Evolutionary conservation across 75 land plant species (phyloP).

Genomic region (Cupressus sempervirens): DNA sequence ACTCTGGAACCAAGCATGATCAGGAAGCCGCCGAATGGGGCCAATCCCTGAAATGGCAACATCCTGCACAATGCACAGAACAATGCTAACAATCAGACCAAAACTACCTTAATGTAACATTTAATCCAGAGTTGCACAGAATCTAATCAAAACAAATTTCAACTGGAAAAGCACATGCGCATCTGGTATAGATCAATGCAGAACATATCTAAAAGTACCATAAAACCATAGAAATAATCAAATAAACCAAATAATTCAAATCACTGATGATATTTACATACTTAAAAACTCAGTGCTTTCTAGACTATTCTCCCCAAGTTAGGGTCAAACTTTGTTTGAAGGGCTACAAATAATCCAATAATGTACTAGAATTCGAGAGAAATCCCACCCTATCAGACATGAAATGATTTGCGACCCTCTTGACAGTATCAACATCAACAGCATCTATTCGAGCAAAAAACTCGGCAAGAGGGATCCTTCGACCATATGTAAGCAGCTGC

Average conservation of each 20-base stretch:
- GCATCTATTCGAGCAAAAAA: constrained; percentile 96
- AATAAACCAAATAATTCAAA: neutral
- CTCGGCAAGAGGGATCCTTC: constrained; percentile 86
- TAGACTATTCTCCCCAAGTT: neutral
- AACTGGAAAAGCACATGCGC: neutral
- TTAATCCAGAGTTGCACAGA: neutral
- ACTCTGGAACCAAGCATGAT: constrained; percentile 86
- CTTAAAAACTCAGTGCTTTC: neutral
- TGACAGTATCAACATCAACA: constrained; percentile 86
- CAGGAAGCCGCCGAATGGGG: constrained; percentile 73
- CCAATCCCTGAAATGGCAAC: constrained; percentile 88
- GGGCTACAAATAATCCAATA: neutral
- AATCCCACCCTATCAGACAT: constrained; percentile 68
- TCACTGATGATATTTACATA: neutral
- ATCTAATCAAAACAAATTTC: neutral
- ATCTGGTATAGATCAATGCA: neutral
- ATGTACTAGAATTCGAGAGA: neutral
- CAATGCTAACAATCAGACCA: neutral
- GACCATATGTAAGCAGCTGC: constrained; percentile 91
- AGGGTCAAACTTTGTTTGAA: neutral
- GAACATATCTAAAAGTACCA: neutral
- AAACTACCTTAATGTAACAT: neutral
- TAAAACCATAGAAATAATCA: neutral
- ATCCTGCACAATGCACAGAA: constrained; percentile 47
- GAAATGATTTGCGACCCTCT: constrained; percentile 89